These are phyloP conservation scores for Nepenthes mirabilis DNA, from an alignment of 148 eudicot genomes.

Conservation along the genomic window DNA sequence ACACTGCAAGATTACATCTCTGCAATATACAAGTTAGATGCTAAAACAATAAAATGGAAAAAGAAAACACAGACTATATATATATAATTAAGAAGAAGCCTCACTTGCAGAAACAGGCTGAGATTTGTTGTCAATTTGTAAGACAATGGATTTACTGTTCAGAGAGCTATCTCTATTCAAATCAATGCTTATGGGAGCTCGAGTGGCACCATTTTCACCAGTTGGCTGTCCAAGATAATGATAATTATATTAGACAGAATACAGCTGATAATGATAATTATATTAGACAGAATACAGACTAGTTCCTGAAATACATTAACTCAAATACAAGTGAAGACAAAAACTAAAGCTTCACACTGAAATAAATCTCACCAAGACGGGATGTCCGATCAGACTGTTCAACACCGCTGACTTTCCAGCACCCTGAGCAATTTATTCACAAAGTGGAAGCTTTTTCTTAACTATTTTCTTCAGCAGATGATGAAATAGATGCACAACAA, in stretches of 20 bases:
- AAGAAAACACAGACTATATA: not conserved
- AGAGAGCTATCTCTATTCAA: slow-evolving; percentile 67
- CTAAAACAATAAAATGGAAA: not conserved
- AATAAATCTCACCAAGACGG: slow-evolving; percentile 67
- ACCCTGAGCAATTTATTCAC: slow-evolving; percentile 40
- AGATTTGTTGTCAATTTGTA: slow-evolving; percentile 86
- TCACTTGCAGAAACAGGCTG: slow-evolving; percentile 95
- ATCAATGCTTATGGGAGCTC: slow-evolving; percentile 90
- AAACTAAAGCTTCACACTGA: not conserved
- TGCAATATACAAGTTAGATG: not conserved
- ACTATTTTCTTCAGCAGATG: not conserved
- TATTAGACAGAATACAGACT: not conserved
- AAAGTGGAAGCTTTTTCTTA: not conserved
- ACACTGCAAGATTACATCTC: not conserved
- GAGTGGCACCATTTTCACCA: slow-evolving; percentile 97
- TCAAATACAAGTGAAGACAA: not conserved
- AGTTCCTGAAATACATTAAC: not conserved
- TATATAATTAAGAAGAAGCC: slow-evolving; percentile 13
- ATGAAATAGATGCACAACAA: not conserved
- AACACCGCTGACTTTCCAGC: slow-evolving; percentile 93
- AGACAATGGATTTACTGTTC: slow-evolving; percentile 71
- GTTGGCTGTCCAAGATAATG: slow-evolving; percentile 52
- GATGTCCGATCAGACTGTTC: slow-evolving; percentile 96
- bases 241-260: not conserved
- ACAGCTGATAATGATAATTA: not conserved